Percentiles rank a stretch among this genome's conserved stretches.
phyloP scores from a whole-genome alignment of 106 monocot species.

The Chionographis japonica region DNA sequence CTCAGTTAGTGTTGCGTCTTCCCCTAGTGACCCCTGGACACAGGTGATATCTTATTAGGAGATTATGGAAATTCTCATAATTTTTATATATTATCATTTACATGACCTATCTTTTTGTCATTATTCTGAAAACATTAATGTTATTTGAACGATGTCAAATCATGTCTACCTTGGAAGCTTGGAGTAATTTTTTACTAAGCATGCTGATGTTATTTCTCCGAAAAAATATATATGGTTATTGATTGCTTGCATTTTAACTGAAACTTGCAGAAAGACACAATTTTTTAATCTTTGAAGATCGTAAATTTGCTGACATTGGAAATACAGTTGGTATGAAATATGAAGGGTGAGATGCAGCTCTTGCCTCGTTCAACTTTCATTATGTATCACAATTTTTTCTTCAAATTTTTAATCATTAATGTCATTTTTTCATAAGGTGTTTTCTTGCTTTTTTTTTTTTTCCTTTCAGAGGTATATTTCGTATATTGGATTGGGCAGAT shows the following conservation, averaged over 20 bases:
- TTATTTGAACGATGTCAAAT: too few species aligned
- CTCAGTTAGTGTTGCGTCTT: too few species aligned
- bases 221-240: background rate
- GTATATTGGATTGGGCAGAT: constrained; percentile 98
- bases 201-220: too few species aligned
- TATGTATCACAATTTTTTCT: background rate
- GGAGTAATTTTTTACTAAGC: too few species aligned
- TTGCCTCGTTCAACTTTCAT: background rate
- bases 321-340: constrained; percentile 99
- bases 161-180: too few species aligned
- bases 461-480: constrained; percentile 75
- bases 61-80: too few species aligned
- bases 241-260: constrained; percentile 6
- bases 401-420: background rate
- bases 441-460: background rate
- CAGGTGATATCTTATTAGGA: too few species aligned
- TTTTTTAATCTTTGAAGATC: constrained; percentile 95
- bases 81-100: too few species aligned
- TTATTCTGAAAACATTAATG: too few species aligned
- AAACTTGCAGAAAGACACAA: constrained; percentile 94
- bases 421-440: background rate
- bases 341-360: constrained; percentile 68
- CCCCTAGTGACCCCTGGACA: too few species aligned
- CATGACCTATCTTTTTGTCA: too few species aligned
- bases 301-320: constrained; percentile 98